A percentile compares a stretch with the other conserved stretches of the same genome.
phyloP scores from a whole-genome alignment of 2,329 filamentous ascomycete genomes.

The Ophioceras dolichostomum region DNA sequence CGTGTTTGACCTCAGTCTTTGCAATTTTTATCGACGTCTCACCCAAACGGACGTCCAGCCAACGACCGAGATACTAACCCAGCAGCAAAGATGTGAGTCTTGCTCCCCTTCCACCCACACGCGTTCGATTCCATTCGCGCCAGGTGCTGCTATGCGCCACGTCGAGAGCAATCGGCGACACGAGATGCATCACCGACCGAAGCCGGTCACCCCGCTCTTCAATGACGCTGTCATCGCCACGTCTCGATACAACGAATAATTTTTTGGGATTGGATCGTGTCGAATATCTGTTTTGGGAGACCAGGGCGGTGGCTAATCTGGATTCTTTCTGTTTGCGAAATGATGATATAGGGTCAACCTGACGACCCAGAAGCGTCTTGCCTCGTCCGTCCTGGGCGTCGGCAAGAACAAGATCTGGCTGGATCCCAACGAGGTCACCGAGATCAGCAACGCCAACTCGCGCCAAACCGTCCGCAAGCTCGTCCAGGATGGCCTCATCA shows the following conservation, averaged over 20 bases:
- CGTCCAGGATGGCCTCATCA: constrained; percentile 99
- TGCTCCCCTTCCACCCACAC: too few species aligned
- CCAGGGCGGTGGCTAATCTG: too few species aligned
- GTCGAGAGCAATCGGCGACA: too few species aligned
- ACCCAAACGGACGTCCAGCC: constrained; percentile 16
- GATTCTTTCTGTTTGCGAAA: too few species aligned
- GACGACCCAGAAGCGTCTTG: constrained; percentile 99
- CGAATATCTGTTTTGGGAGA: too few species aligned
- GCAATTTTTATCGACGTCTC: constrained; percentile 14
- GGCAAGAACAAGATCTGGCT: constrained; percentile 99
- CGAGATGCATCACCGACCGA: too few species aligned
- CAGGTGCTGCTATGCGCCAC: too few species aligned
- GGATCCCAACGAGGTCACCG: constrained; percentile 97
- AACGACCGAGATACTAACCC: constrained; percentile 23
- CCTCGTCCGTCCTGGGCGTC: constrained; percentile 95
- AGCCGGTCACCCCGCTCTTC: too few species aligned
- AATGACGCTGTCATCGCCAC: too few species aligned
- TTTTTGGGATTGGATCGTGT: too few species aligned
- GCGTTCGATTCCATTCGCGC: too few species aligned
- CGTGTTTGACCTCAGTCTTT: not conserved
- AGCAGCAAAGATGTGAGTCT: constrained; percentile 27
- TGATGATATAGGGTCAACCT: constrained; percentile 99
- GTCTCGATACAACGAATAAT: too few species aligned
- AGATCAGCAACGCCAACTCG: constrained; percentile 99
- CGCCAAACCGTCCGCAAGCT: constrained; percentile 99